phyloP scores from a whole-genome alignment of 1,284 basidiomycete genomes.

The Pseudozyma flocculosa region DNA sequence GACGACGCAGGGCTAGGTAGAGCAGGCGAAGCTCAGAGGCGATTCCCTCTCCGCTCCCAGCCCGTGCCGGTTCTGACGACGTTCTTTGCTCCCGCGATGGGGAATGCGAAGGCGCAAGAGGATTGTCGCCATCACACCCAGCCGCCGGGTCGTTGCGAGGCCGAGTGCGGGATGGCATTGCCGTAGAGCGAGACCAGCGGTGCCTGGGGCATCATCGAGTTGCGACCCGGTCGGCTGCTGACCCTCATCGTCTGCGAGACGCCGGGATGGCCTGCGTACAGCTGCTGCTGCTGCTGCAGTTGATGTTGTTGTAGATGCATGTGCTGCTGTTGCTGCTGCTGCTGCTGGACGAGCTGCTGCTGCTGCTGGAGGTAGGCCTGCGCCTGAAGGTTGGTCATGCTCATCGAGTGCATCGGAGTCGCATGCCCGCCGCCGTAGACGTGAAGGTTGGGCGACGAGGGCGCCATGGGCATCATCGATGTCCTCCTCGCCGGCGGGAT shows the following conservation, averaged over 20 bases:
- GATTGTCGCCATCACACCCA: too few species aligned
- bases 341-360: background rate
- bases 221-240: conserved; percentile 2
- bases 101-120: too few species aligned
- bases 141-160: too few species aligned
- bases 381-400: conserved; percentile 25
- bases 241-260: conserved; percentile 8
- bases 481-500: too few species aligned
- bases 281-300: background rate
- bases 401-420: conserved; percentile 20
- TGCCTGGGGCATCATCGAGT: conserved; percentile 1
- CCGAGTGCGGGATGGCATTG: conserved; percentile 10
- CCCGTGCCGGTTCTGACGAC: too few species aligned
- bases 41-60: too few species aligned
- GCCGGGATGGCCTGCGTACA: conserved; percentile 10
- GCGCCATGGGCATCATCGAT: too few species aligned
- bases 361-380: conserved; percentile 5
- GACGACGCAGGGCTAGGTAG: too few species aligned
- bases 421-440: background rate
- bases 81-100: too few species aligned
- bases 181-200: conserved; percentile 22
- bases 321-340: conserved; percentile 4
- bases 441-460: conserved; percentile 4
- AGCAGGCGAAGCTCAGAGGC: too few species aligned
- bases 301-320: too few species aligned